Evolutionary conservation across 306 rosid species (phyloP).

Genomic region (Hippophae rhamnoides): DNA sequence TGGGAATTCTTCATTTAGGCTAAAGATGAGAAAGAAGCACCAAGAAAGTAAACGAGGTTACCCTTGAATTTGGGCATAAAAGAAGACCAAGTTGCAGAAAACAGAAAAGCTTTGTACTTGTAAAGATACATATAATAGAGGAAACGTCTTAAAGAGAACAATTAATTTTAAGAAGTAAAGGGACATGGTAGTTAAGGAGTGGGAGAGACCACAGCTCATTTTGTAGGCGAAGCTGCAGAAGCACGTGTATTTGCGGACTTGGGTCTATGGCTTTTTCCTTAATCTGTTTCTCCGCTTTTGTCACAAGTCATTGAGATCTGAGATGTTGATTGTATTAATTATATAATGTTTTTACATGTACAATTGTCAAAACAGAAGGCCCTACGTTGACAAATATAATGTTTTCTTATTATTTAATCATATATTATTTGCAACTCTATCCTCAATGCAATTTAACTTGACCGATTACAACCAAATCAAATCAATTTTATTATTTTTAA

Average conservation of each 20-base stretch:
- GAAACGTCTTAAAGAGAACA: background rate
- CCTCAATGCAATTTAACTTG: too few species aligned
- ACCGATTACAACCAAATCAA: too few species aligned
- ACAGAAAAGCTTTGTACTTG: background rate
- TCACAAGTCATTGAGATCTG: conserved; percentile 28
- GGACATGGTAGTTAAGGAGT: background rate
- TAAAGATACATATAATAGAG: background rate
- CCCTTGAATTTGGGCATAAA: conserved; percentile 11
- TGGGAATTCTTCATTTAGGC: conserved; percentile 6
- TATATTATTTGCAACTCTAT: too few species aligned
- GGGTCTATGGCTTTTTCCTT: conserved; percentile 16
- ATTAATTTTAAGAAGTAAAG: background rate
- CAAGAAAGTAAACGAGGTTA: background rate
- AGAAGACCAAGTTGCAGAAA: conserved; percentile 12
- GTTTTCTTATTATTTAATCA: too few species aligned
- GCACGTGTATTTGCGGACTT: conserved; percentile 15
- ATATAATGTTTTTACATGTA: background rate
- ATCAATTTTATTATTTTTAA: too few species aligned
- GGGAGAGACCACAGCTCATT: conserved; percentile 13
- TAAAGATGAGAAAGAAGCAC: background rate
- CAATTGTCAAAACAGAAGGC: too few species aligned
- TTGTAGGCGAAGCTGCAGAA: background rate
- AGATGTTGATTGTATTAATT: conserved; percentile 1
- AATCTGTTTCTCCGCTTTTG: conserved; percentile 18
- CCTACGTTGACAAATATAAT: too few species aligned